Base-by-base conservation (phyloP, 257 asterid species). In the Mitragyna speciosa region DNA sequence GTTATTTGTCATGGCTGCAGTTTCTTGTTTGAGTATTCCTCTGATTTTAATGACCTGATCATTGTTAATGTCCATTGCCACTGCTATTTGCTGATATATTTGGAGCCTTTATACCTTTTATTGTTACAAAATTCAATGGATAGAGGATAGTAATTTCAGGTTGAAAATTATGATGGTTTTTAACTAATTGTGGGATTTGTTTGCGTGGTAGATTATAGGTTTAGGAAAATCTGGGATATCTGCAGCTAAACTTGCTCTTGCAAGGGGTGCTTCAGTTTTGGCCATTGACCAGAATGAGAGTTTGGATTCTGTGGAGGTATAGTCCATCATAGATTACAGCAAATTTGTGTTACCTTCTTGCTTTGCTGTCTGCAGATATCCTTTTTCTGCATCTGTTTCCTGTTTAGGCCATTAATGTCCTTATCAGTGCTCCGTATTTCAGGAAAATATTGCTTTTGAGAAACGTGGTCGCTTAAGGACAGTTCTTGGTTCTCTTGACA, bases 191-290 rank as follows among this genome's bases (percentile, higher is more conserved):
- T 59, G 66, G 26, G 24, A 16, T 30, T 39, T 39, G 59, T 45
- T 39, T 52, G 52, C 70, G 11, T 41, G 77, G 70, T 63, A 83
- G 86, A 39, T 87, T 82, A 11, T 84, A 78, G 88, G 88, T 33
- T 82, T 87, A 73, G 90, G 88, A 66, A 84, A 78, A 83, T 87
- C 86, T n/a, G 88, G 86, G 28, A 68, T 63, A 71, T 48, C 83
- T 52, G 88, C 85, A 56, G 63, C 81, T 7, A 79, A 68, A 30
- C 88, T 87, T 61, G 90, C 85, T 78, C 88, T 87, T 75, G 87
- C 86, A 67, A 84, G 87, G 77, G 90, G 90, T 28, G 88, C 90
- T 85, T 87, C 88, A n/a, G 88, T 84, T 81, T 56, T 83, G 51
- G 87, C 87, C 64, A 58, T 83, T 73, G 88, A 87, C 69, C 88